A percentile compares a stretch with the other conserved stretches of the same genome.
Evolutionary conservation across 1,139 yeast genomes (phyloP).

Genomic region (Yamadazyma pseudoaaseri): DNA sequence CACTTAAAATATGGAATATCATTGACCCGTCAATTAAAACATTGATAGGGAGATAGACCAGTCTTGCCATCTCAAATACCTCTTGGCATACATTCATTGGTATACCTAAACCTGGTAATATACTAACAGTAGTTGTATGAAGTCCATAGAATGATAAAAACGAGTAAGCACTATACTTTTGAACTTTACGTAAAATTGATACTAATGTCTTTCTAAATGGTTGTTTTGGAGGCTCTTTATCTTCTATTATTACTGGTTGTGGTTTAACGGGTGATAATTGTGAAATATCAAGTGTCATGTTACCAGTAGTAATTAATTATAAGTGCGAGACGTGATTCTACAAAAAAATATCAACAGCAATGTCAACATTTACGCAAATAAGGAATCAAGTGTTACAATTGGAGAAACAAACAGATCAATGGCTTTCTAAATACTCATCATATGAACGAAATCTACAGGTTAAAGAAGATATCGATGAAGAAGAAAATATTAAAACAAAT

Average conservation of each 20-base stretch:
- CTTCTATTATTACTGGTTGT: constrained; percentile 15
- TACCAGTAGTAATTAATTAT: not conserved
- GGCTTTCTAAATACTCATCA: constrained; percentile 34
- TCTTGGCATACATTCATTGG: constrained; percentile 51
- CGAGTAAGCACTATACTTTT: constrained; percentile 63
- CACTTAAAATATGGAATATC: constrained; percentile 52
- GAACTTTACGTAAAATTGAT: constrained; percentile 25
- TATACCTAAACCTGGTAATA: constrained; percentile 49
- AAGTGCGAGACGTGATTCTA: not conserved
- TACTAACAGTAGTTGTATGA: constrained; percentile 56
- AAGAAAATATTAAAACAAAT: constrained; percentile 54
- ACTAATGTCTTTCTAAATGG: constrained; percentile 10
- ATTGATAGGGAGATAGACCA: constrained; percentile 64
- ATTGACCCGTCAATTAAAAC: constrained; percentile 45
- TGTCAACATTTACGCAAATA: constrained; percentile 43
- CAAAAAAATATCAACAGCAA: constrained; percentile 9
- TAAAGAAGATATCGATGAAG: constrained; percentile 55
- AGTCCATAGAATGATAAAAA: constrained; percentile 58
- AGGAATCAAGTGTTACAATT: constrained; percentile 39
- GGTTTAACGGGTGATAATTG: constrained; percentile 13
- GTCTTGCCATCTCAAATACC: constrained; percentile 58
- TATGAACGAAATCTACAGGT: constrained; percentile 25
- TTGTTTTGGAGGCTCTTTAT: constrained; percentile 3
- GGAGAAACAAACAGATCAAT: constrained; percentile 42
- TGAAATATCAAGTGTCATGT: not conserved